Base-by-base conservation (phyloP, 352 stramenopile genomes). In the Phytophthora meadii region DNA sequence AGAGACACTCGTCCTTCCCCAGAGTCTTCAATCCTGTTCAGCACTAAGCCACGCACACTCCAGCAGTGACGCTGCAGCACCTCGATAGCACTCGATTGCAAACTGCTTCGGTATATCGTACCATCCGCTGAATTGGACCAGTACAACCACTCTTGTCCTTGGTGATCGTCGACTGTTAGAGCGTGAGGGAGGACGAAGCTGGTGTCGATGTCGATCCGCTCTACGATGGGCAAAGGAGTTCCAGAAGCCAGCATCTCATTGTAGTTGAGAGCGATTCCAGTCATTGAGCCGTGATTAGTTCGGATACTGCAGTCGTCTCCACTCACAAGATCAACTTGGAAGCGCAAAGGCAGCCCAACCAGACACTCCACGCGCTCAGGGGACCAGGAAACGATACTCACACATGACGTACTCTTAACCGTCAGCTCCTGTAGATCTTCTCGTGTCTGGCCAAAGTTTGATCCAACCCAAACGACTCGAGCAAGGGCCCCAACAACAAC, bases 101-200 rank as follows among this genome's bases (percentile, higher is more conserved):
- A 60, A 37, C 68, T 81, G n/a, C 70, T 90, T 1, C 78, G 67
- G 54, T 93, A 93, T 36, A 93, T 85, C 1, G 44, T 68, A 0
- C 84, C 82, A 34, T 93, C 84, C 1, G 58, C 66, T 5, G 82
- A 85, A 42, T 92, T 93, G 28, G 82, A 86, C 84, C 84, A 93
- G 60, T 88, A 92, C 4, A 93, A 55, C 67, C 76, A 86, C 39
- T 79, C 53, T 22, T 74, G 25, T 6, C 19, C 32, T 19, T 52
- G 46, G 19, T 70, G 48, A 64, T 77, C 64, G 17, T 85, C 74
- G 15, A 91, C 65, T 6, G 62, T 70, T 17, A 92, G 54, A 4
- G 84, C 77, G 6, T 87, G 80, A 2, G 84, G 82, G 8, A 74
- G 55, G 9, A 90, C 50, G n/a, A 56, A 63, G 10, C 45, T 62